Evolutionary conservation across 1,284 basidiomycete species (phyloP).

Genomic region (Singerocomus inundabilis): DNA sequence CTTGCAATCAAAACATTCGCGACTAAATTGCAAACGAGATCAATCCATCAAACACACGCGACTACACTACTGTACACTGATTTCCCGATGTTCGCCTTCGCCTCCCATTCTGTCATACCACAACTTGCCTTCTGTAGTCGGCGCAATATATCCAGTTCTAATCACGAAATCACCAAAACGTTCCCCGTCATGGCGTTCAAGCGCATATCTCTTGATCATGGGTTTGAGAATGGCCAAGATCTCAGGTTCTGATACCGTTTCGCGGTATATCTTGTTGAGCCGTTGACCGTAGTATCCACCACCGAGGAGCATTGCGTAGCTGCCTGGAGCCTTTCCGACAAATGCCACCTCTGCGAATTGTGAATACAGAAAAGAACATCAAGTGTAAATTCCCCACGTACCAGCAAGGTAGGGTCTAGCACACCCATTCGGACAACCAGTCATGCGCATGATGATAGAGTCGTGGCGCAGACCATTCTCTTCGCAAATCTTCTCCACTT

Average conservation of each 20-base stretch:
- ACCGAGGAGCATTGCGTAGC: constrained; percentile 94
- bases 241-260: constrained; percentile 92
- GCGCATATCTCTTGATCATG: constrained; percentile 93
- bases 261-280: constrained; percentile 91
- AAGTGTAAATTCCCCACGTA: constrained; percentile 31
- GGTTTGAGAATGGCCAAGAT: constrained; percentile 87
- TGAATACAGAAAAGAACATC: not conserved
- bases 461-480: constrained; percentile 91
- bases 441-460: constrained; percentile 98
- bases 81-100: constrained; percentile 50
- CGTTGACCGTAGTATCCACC: constrained; percentile 94
- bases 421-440: constrained; percentile 93
- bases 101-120: constrained; percentile 85
- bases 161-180: constrained; percentile 96
- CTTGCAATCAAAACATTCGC: not conserved
- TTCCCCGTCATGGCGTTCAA: constrained; percentile 88
- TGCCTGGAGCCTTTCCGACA: constrained; percentile 93
- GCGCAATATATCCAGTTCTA: constrained; percentile 79
- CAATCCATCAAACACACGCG: not conserved
- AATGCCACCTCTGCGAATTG: constrained; percentile 79
- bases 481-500: constrained; percentile 94
- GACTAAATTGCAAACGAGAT: not conserved
- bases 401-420: constrained; percentile 92
- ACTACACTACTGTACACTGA: constrained; percentile 2
- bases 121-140: constrained; percentile 72